These are phyloP conservation scores for Phlyctochytrium bullatum DNA, from an alignment of 192 early-diverging fungal species.

Conservation along the genomic window DNA sequence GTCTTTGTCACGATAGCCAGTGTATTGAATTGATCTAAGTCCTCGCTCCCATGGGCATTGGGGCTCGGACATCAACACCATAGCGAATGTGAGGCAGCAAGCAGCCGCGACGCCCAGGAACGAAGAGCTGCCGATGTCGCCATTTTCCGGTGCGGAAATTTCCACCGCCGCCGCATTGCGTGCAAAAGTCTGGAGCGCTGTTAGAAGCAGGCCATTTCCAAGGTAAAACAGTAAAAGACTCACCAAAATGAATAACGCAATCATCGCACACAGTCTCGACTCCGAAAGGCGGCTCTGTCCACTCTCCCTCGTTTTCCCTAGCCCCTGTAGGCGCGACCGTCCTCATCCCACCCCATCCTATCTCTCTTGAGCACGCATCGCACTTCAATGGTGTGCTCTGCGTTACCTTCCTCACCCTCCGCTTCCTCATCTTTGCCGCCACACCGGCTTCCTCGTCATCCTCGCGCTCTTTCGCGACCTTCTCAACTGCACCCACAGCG, in stretches of 20 bases:
- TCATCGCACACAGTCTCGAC: constrained; percentile 35
- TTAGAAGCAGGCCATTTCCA: constrained; percentile 8
- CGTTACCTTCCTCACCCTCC: too few species aligned
- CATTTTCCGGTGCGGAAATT: constrained; percentile 38
- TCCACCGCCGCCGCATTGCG: constrained; percentile 44
- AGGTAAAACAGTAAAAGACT: not conserved
- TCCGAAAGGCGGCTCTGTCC: constrained; percentile 22
- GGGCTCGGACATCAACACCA: too few species aligned
- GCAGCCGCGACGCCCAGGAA: constrained; percentile 19
- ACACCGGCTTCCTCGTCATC: too few species aligned
- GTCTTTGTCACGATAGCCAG: too few species aligned
- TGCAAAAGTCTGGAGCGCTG: constrained; percentile 34
- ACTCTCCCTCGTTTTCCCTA: not conserved
- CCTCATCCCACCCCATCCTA: not conserved
- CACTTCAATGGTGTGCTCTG: too few species aligned
- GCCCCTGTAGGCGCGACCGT: not conserved
- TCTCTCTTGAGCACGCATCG: not conserved
- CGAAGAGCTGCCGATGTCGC: constrained; percentile 33
- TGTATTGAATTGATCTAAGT: too few species aligned
- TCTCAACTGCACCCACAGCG: too few species aligned
- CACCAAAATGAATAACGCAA: constrained; percentile 14
- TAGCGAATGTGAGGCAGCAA: constrained; percentile 19
- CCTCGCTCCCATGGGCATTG: too few species aligned
- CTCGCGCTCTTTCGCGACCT: too few species aligned
- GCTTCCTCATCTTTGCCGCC: too few species aligned